Percentiles rank a stretch among this genome's conserved stretches.
These are phyloP conservation scores for Trichoderma lentiforme DNA, from an alignment of 2,329 filamentous ascomycete genomes.

Conservation along the genomic window DNA sequence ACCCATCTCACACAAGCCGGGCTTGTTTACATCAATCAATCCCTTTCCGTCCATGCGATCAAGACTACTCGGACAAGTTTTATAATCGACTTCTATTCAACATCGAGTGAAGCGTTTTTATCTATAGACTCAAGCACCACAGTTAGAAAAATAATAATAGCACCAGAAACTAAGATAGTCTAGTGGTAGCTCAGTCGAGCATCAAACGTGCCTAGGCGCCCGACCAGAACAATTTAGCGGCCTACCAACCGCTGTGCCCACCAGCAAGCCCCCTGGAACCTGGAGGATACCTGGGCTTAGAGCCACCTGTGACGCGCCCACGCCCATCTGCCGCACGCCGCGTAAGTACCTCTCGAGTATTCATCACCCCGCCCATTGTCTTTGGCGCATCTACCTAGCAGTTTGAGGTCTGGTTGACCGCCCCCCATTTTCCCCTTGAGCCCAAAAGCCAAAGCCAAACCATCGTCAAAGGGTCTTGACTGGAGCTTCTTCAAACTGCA, in stretches of 20 bases:
- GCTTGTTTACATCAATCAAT: not conserved
- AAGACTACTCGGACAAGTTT: not conserved
- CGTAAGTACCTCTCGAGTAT: not conserved
- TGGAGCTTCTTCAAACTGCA: not conserved
- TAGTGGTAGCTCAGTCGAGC: not conserved
- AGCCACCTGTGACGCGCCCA: too few species aligned
- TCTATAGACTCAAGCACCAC: not conserved
- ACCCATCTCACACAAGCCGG: not conserved
- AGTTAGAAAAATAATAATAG: not conserved
- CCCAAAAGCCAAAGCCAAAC: not conserved
- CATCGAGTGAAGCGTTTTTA: not conserved
- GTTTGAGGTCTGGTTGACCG: not conserved
- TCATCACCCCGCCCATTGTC: conserved; percentile 11
- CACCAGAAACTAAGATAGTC: not conserved
- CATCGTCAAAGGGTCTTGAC: not conserved
- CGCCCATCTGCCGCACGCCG: not conserved
- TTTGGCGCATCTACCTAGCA: not conserved
- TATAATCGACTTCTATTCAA: not conserved
- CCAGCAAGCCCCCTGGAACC: conserved; percentile 3
- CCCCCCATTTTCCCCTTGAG: conserved; percentile 1
- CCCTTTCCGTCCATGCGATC: not conserved
- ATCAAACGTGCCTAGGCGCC: not conserved
- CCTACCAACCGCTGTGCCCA: not conserved
- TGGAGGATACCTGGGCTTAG: not conserved
- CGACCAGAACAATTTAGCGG: conserved; percentile 11